phyloP scores from a whole-genome alignment of 345 rosid species.

The Dipteronia sinensis region DNA sequence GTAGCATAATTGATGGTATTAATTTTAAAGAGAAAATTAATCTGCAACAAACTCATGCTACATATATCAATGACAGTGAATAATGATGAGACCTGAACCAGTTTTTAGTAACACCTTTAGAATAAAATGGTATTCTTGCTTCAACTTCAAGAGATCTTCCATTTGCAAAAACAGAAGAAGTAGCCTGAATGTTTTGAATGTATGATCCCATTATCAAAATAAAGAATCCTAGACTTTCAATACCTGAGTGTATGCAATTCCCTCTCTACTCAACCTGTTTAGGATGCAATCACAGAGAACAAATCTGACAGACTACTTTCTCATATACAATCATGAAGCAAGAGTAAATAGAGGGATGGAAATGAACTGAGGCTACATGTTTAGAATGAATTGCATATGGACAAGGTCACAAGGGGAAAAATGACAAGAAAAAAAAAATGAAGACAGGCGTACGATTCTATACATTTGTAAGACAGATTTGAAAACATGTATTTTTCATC shows the following conservation, averaged over 20 bases:
- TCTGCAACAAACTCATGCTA: neutral
- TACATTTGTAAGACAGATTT: neutral
- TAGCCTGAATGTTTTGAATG: neutral
- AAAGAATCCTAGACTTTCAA: conserved; percentile 6
- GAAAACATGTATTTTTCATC: neutral
- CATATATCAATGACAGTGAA: neutral
- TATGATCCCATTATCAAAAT: conserved; percentile 3
- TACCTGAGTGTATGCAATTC: neutral
- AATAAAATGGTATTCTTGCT: neutral
- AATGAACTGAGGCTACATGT: neutral
- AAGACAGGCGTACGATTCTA: neutral
- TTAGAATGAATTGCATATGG: neutral
- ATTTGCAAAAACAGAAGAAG: neutral
- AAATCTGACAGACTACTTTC: conserved; percentile 6
- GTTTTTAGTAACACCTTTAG: neutral
- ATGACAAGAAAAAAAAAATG: neutral
- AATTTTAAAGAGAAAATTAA: neutral
- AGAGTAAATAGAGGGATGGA: neutral
- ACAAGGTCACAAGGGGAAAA: neutral
- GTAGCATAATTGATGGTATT: conserved; percentile 9
- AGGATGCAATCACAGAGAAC: neutral
- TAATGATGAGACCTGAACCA: neutral
- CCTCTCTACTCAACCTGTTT: conserved; percentile 8
- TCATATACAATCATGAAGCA: neutral
- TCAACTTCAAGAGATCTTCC: neutral